These are phyloP conservation scores for Peltaster fructicola DNA, from an alignment of 2,329 filamentous ascomycete genomes.

Conservation along the genomic window DNA sequence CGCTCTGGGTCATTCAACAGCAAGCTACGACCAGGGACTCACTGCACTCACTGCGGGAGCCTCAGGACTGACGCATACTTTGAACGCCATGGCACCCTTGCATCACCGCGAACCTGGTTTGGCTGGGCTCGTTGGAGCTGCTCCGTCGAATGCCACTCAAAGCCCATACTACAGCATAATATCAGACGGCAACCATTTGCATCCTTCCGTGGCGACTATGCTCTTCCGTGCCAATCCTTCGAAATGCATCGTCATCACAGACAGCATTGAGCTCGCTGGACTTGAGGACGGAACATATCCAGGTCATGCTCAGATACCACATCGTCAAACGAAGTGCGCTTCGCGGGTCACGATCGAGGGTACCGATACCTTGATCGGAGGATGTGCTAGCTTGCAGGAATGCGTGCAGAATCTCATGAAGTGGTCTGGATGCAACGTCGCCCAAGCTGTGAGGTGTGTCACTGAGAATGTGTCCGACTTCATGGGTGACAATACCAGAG, in stretches of 20 bases:
- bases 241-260: conserved; percentile 35
- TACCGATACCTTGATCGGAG: conserved; percentile 36
- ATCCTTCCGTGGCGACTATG: conserved; percentile 31
- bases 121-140: conserved; percentile 23
- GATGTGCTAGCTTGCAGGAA: conserved; percentile 33
- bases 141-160: conserved; percentile 6
- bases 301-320: conserved; percentile 34
- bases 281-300: conserved; percentile 31
- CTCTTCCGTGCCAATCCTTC: conserved; percentile 29
- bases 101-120: conserved; percentile 35
- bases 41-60: conserved; percentile 31
- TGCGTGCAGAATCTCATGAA: conserved; percentile 31
- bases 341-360: conserved; percentile 33
- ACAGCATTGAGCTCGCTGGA: conserved; percentile 36
- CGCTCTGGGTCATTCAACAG: conserved; percentile 34
- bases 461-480: conserved; percentile 33
- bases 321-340: conserved; percentile 31
- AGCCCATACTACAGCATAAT: conserved; percentile 36
- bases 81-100: conserved; percentile 37
- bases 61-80: conserved; percentile 34
- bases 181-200: conserved; percentile 36
- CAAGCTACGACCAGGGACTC: conserved; percentile 29
- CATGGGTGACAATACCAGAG: conserved; percentile 30
- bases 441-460: conserved; percentile 31
- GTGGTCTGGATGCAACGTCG: conserved; percentile 30